Conservation (phyloP, 2,329 filamentous ascomycete genomes). For the Rosellinia necatrix region DNA sequence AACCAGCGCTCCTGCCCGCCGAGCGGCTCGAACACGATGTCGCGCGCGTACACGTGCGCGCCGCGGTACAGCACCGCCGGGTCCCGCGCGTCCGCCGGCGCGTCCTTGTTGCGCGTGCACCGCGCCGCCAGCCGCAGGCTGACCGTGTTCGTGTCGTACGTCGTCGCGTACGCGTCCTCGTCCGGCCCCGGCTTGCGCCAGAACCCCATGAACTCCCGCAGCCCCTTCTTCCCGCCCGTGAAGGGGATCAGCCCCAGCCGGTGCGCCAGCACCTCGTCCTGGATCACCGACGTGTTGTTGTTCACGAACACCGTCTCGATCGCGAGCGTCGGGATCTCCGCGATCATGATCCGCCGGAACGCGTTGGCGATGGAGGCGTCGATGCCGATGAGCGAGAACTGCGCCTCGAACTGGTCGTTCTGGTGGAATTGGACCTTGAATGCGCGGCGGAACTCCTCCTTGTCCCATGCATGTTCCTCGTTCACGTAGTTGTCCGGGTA, state of each 20-base stretch:
- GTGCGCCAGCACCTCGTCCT: slow-evolving; percentile 94
- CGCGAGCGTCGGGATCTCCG: slow-evolving; percentile 91
- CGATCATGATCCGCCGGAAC: slow-evolving; percentile 92
- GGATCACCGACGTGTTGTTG: slow-evolving; percentile 97
- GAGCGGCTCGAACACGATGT: slow-evolving; percentile 76
- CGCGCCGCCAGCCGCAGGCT: slow-evolving; percentile 75
- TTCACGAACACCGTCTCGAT: slow-evolving; percentile 92
- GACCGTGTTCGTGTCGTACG: slow-evolving; percentile 84
- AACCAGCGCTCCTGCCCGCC: slow-evolving; percentile 76
- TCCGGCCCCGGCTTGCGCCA: slow-evolving; percentile 71
- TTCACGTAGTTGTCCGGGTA: slow-evolving; percentile 90
- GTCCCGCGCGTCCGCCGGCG: slow-evolving; percentile 74
- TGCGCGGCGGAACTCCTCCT: slow-evolving; percentile 71
- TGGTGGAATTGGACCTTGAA: slow-evolving; percentile 83
- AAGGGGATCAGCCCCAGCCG: slow-evolving; percentile 90
- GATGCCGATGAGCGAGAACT: slow-evolving; percentile 89
- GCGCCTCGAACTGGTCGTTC: slow-evolving; percentile 75
- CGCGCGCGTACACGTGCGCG: slow-evolving; percentile 78
- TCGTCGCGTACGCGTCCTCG: slow-evolving; percentile 63
- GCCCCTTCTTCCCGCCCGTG: slow-evolving; percentile 74
- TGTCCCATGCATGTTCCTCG: slow-evolving; percentile 81
- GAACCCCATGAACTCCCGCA: slow-evolving; percentile 80
- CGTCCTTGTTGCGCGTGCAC: slow-evolving; percentile 79
- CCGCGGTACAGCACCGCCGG: slow-evolving; percentile 84
- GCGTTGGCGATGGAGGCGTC: slow-evolving; percentile 95